Conservation (phyloP, 2,329 filamentous ascomycete species). For the Alternaria sp. region DNA sequence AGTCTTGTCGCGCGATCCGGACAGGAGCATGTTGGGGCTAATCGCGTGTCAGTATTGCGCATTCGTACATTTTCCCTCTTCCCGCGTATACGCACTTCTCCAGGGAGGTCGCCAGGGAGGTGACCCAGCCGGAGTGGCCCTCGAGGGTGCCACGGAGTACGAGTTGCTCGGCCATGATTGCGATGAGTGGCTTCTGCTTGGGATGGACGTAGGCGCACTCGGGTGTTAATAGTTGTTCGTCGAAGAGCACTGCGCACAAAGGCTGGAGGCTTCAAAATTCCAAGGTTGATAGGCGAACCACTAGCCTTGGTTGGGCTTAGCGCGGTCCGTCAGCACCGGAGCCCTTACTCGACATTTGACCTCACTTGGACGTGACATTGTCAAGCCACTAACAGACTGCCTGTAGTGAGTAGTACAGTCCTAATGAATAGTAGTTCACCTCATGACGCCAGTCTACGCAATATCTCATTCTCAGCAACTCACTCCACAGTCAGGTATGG, state of each 20-base stretch:
- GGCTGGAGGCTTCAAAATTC: conserved; percentile 12
- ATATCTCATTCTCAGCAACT: not conserved
- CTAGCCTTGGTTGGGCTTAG: conserved; percentile 3
- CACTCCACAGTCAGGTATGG: not conserved
- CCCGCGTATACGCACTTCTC: conserved; percentile 73
- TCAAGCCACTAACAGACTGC: not conserved
- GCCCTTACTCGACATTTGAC: not conserved
- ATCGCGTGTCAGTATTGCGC: conserved; percentile 41
- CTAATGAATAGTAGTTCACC: rapidly evolving
- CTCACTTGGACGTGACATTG: not conserved
- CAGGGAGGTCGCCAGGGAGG: conserved; percentile 95
- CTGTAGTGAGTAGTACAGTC: not conserved
- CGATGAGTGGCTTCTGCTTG: conserved; percentile 45
- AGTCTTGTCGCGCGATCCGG: conserved; percentile 95
- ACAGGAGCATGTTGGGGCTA: conserved; percentile 99
- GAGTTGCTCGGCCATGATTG: conserved; percentile 86
- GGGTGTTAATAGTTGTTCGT: conserved; percentile 27
- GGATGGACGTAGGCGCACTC: conserved; percentile 40
- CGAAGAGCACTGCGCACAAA: conserved; percentile 12
- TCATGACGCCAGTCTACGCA: not conserved
- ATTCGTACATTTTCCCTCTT: conserved; percentile 10
- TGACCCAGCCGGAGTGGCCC: conserved; percentile 99
- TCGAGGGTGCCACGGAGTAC: conserved; percentile 96
- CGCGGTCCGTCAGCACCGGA: not conserved
- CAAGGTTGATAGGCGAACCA: conserved; percentile 6